phyloP scores from a whole-genome alignment of 305 asterid species.

The Petunia hybrid region DNA sequence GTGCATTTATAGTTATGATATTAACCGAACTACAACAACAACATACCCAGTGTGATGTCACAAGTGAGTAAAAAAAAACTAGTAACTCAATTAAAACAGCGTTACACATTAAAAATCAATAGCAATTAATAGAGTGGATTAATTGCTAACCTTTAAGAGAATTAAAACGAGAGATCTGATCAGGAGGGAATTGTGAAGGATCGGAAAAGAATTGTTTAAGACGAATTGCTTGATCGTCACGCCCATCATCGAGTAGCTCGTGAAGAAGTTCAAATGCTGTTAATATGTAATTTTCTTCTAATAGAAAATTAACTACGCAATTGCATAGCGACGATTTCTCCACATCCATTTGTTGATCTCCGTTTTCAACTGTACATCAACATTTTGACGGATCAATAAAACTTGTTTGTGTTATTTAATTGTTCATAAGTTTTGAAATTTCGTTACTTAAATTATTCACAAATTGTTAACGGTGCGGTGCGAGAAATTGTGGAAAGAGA shows the following conservation, averaged over 20 bases:
- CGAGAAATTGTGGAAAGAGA: background rate
- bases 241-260: constrained; percentile 98
- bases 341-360: constrained; percentile 75
- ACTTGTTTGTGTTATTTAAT: no score
- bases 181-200: constrained; percentile 87
- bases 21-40: no score
- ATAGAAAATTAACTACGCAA: constrained; percentile 92
- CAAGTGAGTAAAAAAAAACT: no score
- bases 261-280: constrained; percentile 99
- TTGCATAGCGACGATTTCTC: constrained; percentile 99
- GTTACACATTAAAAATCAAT: no score
- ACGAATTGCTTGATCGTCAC: constrained; percentile 95
- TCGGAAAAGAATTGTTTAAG: constrained; percentile 91
- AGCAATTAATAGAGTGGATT: no score
- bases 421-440: no score
- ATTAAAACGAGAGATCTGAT: constrained; percentile 93
- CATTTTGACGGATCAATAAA: background rate
- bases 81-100: no score
- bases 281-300: constrained; percentile 92
- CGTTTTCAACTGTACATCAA: constrained; percentile 3
- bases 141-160: constrained; percentile 76
- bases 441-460: no score
- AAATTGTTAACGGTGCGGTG: background rate
- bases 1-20: constrained; percentile 10
- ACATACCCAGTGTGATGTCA: no score